phyloP scores from a whole-genome alignment of 129 eudicot species.

The Heracleum sosnowskyi region DNA sequence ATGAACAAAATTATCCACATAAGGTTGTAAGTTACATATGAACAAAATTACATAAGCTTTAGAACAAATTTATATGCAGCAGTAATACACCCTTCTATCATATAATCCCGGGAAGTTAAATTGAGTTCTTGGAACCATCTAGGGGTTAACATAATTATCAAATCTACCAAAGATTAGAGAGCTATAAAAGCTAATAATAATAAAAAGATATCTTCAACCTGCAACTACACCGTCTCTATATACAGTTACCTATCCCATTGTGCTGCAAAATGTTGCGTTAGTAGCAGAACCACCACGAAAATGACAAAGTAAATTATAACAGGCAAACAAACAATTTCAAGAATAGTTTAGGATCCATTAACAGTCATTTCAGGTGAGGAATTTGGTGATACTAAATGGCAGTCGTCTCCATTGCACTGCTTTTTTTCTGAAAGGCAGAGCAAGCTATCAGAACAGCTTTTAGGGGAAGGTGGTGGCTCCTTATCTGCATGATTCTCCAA shows the following conservation, averaged over 20 bases:
- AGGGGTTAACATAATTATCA: too few relatives aligned
- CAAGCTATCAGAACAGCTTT: conserved; percentile 21
- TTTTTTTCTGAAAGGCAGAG: conserved; percentile 23
- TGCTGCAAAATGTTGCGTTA: conserved; percentile 16
- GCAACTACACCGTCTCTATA: conserved; percentile 25
- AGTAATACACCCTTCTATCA: not conserved
- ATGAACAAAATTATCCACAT: too few relatives aligned
- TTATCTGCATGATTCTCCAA: conserved; percentile 12
- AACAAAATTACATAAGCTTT: too few relatives aligned
- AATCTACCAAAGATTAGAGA: not conserved
- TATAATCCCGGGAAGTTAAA: not conserved
- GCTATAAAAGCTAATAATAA: not conserved
- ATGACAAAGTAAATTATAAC: conserved; percentile 5
- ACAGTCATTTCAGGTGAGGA: conserved; percentile 58
- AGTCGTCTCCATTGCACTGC: conserved; percentile 17
- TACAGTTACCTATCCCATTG: conserved; percentile 32
- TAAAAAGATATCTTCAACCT: too few relatives aligned
- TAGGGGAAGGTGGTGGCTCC: conserved; percentile 17
- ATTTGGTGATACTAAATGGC: conserved; percentile 30
- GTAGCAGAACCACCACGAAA: not conserved
- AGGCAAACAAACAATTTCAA: conserved; percentile 9
- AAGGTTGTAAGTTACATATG: too few relatives aligned
- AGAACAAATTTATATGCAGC: too few relatives aligned
- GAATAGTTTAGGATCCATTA: conserved; percentile 54
- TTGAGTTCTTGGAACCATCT: not conserved